Evolutionary conservation across 2,329 filamentous ascomycete genomes (phyloP), one percentile per base, ranked within the genome.

Genomic region (Ophiostoma tasmaniense): DNA sequence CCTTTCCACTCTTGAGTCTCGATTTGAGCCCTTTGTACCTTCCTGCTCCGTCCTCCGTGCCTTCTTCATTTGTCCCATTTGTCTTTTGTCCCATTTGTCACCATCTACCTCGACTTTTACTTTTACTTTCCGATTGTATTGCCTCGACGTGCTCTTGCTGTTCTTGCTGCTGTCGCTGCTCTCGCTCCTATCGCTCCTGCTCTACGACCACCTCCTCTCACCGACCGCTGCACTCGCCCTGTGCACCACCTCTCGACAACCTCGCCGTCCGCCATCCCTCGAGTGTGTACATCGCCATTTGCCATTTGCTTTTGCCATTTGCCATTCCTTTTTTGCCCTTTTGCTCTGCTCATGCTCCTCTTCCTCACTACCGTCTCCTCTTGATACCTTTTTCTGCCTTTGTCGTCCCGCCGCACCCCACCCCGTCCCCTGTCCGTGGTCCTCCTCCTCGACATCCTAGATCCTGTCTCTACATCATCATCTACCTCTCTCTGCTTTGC

Each of bases 241-340:
- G 55, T 61, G 55, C 55, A 61, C 55, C 55, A 61, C 55, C 8
- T 30, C 22, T 61, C 55, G 55, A 61, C 50, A 61, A 17, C 22
- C 50, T 55, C 55, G 55, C 25, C 33, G 22, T 30, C 42, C 20
- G 8, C 67, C 39, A 39, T 30, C 22, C 45, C 39, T 66, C 64
- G 45, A 66, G 61, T 66, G 30, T 59, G 30, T 52, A 25, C 52
- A 33, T 37, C 35, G 33, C 42, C 37, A 28, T 33, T 33, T 33
- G 33, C 33, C n/a, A n/a, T n/a, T n/a, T n/a, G n/a, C n/a, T n/a
- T n/a, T n/a, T n/a, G n/a, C n/a, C n/a, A n/a, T n/a, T n/a, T n/a
- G n/a, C n/a, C n/a, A n/a, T n/a, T n/a, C n/a, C n/a, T n/a, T 55
- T 64, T 65, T 67, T 67, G 65, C 42, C 52, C 25, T 67, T n/a